Evolutionary conservation across 805 yeast species (phyloP).

Genomic region (Kazachstania psychrophila): DNA sequence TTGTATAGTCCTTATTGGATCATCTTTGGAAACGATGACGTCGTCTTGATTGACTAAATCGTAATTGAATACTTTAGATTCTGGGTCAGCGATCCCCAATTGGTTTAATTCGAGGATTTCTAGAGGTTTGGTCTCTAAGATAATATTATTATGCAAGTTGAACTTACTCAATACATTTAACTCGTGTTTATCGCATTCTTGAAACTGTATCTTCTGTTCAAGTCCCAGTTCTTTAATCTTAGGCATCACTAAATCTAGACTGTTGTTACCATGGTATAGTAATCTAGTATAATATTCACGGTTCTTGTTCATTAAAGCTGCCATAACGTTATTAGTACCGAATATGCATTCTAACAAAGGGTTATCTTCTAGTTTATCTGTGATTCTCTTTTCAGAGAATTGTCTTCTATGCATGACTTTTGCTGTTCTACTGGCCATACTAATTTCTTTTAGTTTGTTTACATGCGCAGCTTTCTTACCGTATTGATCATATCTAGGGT

Average conservation of each 20-base stretch:
- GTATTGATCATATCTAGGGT: constrained; percentile 9
- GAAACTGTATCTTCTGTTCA: constrained; percentile 20
- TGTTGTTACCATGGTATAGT: constrained; percentile 25
- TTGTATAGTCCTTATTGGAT: neutral
- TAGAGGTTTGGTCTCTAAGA: constrained; percentile 48
- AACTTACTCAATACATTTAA: constrained; percentile 52
- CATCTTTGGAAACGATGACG: constrained; percentile 2
- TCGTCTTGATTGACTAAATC: constrained; percentile 14
- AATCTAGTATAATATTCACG: constrained; percentile 40
- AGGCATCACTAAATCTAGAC: constrained; percentile 24
- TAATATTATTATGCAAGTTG: constrained; percentile 76
- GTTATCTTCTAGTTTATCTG: constrained; percentile 27
- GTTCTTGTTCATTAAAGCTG: constrained; percentile 58
- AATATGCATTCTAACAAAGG: constrained; percentile 60
- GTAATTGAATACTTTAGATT: constrained; percentile 10
- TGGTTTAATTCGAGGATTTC: constrained; percentile 17
- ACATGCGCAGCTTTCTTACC: constrained; percentile 6
- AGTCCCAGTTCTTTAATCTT: constrained; percentile 36
- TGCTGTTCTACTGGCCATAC: constrained; percentile 4
- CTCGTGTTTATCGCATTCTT: constrained; percentile 33
- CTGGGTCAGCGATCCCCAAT: constrained; percentile 25
- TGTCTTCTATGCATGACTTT: constrained; percentile 7
- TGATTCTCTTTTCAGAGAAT: constrained; percentile 5
- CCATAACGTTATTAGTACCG: constrained; percentile 66
- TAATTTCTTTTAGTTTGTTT: neutral